Conservation (phyloP, 495 filamentous ascomycete genomes). For the Aspergillus steynii region DNA sequence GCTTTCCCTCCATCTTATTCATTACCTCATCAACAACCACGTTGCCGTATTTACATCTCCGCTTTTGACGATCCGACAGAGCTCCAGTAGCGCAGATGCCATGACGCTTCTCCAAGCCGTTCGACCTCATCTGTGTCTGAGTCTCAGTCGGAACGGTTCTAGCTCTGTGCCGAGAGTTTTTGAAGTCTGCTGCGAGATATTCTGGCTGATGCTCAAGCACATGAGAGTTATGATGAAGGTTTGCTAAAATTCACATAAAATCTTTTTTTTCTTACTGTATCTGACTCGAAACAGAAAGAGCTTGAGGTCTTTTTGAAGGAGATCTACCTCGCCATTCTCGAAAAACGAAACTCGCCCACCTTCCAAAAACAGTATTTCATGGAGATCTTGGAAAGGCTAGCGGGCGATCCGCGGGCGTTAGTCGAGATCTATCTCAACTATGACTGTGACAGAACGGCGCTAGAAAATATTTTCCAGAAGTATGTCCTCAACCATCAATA, state of each 20-base stretch:
- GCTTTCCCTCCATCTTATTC: conserved; percentile 89
- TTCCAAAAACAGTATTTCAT: conserved; percentile 94
- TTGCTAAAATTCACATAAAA: conserved; percentile 14
- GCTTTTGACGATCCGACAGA: conserved; percentile 84
- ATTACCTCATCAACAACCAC: conserved; percentile 91
- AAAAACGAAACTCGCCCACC: conserved; percentile 78
- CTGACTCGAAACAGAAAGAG: conserved; percentile 70
- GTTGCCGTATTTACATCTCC: conserved; percentile 85
- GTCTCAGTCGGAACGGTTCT: conserved; percentile 90
- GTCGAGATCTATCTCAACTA: conserved; percentile 99
- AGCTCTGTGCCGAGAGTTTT: conserved; percentile 90
- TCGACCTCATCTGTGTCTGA: conserved; percentile 93
- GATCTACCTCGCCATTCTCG: conserved; percentile 92
- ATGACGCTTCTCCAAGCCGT: conserved; percentile 93
- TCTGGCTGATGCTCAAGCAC: conserved; percentile 93
- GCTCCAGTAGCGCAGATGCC: conserved; percentile 78
- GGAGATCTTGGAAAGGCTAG: conserved; percentile 78
- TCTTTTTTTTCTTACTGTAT: background rate
- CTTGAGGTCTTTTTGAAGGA: conserved; percentile 98
- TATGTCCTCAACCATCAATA: conserved; percentile 20
- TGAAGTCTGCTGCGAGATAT: conserved; percentile 95
- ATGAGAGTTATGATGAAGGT: conserved; percentile 94
- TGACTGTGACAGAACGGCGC: conserved; percentile 86
- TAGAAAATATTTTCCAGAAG: conserved; percentile 96
- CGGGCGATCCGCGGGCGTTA: conserved; percentile 79